Evolutionary conservation across 331 rosid genomes (phyloP), one percentile per base, ranked within the genome.

Genomic region (Phaseolus coccineus): DNA sequence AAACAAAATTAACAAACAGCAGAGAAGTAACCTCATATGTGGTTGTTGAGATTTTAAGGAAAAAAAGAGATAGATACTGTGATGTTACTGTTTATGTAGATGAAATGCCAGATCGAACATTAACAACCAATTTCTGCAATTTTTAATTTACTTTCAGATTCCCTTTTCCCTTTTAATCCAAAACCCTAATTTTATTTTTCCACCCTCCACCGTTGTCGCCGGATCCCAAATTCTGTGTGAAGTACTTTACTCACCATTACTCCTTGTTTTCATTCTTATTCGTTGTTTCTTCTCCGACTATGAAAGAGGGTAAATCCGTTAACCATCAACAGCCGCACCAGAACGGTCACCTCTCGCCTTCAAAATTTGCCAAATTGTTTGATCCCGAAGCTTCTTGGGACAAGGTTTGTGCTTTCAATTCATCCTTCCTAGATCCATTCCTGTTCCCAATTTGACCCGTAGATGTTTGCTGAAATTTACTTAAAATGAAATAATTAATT

Each of bases 351-450:
- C 88, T 88, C 69, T 87, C 99, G 55, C 94, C 97, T 67, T 93
- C 92, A 87, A 96, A 87, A 87, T 87, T 93, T 80, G 93, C 98
- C 59, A 96, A 91, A 88, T 82, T 96, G 84, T 85, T 96, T 76
- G 98, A 93, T 88, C 98, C 99, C 9, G 99, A 96, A 81, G 96
- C 98, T 80, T 93, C 99, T 0, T 93, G 99, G 99, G 99, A 96
- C 81, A 96, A 96, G 99, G 99, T 96, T 77, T 62, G 35, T 19
- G 62, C 19, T 12, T 8, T 8, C 66, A 25, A 9, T 39, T 55
- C 25, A 19, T 59, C 11, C 4, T 3, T 14, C 47, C 33, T 66
- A 30, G 64, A 61, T 71, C 46, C 37, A 5, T 39, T 69, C 50
- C 30, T 67, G 24, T 50, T 35, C 42, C 82, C 72, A 22, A 14